These are phyloP conservation scores for Thuidium tamariscinum DNA, from an alignment of 225 moss, liverwort and hornwort species.

Conservation along the genomic window DNA sequence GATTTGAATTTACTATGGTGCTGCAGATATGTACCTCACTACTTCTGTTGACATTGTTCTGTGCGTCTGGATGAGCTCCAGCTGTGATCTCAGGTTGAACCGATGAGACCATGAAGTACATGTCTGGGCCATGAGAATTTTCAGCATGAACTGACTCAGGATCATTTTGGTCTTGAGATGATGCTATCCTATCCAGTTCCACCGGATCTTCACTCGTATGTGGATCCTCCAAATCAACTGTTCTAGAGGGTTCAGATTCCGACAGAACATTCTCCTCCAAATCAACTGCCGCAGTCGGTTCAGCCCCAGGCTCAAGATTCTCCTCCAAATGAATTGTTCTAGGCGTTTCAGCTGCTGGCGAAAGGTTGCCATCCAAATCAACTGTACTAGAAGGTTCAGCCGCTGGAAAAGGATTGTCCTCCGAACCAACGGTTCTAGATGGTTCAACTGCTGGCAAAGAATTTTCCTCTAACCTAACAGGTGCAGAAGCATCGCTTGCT, in stretches of 20 bases:
- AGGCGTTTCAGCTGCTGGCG: neutral
- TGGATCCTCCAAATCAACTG: constrained; percentile 6
- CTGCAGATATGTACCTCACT: constrained; percentile 14
- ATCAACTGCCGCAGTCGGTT: neutral
- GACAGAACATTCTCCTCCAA: neutral
- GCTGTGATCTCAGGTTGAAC: constrained; percentile 8
- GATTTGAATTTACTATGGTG: neutral
- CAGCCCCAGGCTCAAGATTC: neutral
- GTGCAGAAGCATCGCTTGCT: neutral
- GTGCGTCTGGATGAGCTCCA: constrained; percentile 11
- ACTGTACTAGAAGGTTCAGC: neutral
- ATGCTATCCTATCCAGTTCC: constrained; percentile 1
- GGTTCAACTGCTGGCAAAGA: neutral
- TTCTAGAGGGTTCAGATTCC: neutral
- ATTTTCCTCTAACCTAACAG: constrained; percentile 1
- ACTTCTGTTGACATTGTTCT: neutral
- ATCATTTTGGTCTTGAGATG: neutral
- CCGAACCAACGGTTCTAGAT: neutral
- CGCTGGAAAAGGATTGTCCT: neutral
- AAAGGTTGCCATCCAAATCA: neutral
- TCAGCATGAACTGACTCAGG: neutral
- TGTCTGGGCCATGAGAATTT: neutral
- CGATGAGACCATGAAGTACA: constrained; percentile 5
- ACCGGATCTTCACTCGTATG: neutral
- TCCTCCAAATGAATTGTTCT: neutral